These are phyloP conservation scores for Candida endomychidarum DNA, from an alignment of 805 yeast species.

Conservation along the genomic window DNA sequence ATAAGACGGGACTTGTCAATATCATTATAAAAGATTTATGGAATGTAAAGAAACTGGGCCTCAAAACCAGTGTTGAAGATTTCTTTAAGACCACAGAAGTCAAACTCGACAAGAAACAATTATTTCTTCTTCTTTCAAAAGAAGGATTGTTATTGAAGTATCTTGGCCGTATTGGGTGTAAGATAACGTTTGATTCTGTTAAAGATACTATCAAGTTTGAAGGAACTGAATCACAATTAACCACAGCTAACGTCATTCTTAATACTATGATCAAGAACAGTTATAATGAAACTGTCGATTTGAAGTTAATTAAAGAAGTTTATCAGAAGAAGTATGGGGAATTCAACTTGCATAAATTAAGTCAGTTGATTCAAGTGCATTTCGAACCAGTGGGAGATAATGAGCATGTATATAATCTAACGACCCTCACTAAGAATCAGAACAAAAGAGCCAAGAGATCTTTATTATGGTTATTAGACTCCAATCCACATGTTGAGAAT, in stretches of 20 bases:
- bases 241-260: slow-evolving; percentile 45
- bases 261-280: slow-evolving; percentile 28
- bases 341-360: slow-evolving; percentile 26
- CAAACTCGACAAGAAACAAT: slow-evolving; percentile 34
- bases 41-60: slow-evolving; percentile 16
- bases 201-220: slow-evolving; percentile 30
- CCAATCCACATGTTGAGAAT: slow-evolving; percentile 26
- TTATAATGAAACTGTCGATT: slow-evolving; percentile 30
- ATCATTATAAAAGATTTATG: slow-evolving; percentile 14
- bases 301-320: slow-evolving; percentile 26
- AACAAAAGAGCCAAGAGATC: slow-evolving; percentile 38
- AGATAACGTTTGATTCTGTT: slow-evolving; percentile 33
- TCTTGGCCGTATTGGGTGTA: slow-evolving; percentile 42
- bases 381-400: slow-evolving; percentile 23
- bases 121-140: slow-evolving; percentile 40
- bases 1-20: slow-evolving; percentile 9
- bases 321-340: slow-evolving; percentile 27
- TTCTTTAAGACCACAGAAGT: slow-evolving; percentile 31
- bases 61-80: slow-evolving; percentile 27
- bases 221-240: slow-evolving; percentile 43
- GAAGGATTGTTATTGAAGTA: slow-evolving; percentile 40
- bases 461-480: slow-evolving; percentile 39
- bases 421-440: slow-evolving; percentile 27
- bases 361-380: slow-evolving; percentile 34
- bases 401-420: slow-evolving; percentile 31